Base-by-base conservation (phyloP, 176 grass and related monocot species). In the Juncus inflexus region DNA sequence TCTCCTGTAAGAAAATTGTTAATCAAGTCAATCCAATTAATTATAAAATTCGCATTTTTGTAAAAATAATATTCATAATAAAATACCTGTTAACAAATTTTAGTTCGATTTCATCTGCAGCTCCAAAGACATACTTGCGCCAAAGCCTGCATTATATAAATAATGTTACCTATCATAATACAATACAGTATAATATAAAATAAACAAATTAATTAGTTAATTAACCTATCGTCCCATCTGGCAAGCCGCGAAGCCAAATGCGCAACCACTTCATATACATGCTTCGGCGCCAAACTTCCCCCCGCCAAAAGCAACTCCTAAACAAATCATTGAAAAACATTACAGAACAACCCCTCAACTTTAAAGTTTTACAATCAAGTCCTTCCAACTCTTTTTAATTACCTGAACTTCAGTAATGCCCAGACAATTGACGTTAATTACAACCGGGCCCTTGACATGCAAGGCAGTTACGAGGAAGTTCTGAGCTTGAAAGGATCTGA, bases 31-130 rank as follows among this genome's bases (percentile, higher is more conserved):
- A 76, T 7, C 36, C 52, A 42, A 62, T 12, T 16, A 37, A 53
- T 70, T 55, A 50, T 50, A 55, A 37, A 56, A 54, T 28, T 28
- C 0, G 50, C 40, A 15, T 40, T 19, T 42, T 40, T 19, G 35
- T 42, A 55, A n/a, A 37, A 1, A 12, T 38, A 42, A 16, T 55
- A 35, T 6, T 42, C 56, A 1, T 67, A 8, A 14, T 13, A 40
- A 65, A 12, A 6, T 77, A 70, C 86, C 87, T 80, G 47, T 90
- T 79, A 16, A 85, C 82, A 79, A 83, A 90, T 59, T 86, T 90
- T 10, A 86, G 66, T 68, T 90, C 82, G 6, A 90, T 80, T 65
- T 85, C 82, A 58, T 85, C 78, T 13, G 78, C 82, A 45, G 64
- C 76, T 37, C 82, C 82, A 39, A 82, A 82, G 19, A 79, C 66